Evolutionary conservation across 73 alveolate species (phyloP), one percentile per base, ranked within the genome.

Genomic region (Paramecium primaurelia): DNA sequence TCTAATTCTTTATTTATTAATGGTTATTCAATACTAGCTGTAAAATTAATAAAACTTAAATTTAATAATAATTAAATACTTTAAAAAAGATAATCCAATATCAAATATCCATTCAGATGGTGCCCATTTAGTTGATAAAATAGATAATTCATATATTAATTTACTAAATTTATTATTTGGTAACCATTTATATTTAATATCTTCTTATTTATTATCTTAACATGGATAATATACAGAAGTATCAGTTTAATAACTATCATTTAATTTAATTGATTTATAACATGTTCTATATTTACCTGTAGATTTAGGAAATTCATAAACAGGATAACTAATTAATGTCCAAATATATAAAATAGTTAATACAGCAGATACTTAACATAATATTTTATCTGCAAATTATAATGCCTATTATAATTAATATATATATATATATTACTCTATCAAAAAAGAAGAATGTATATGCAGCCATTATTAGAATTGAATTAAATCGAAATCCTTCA

Each of bases 371-470:
- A 80, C 75, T 80, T 80, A 47, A 80, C 91, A 80, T 8, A 77
- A 40, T 26, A 80, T 49, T 47, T 80, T 80, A 47, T 80, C 77
- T 44, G 91, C 44, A 80, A 45, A 80, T 80, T 80, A 36, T 7
- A 80, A 42, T 20, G 51, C 77, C 88, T 75, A 75, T 36, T 10
- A 36, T 3, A 9, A 18, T 54, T 2, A 16, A 16, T 22, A 49
- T 54, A 6, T 9, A 47, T 9, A 47, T 47, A 16, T 54, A 0
- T 16, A 8, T 7, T 73, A 75, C 68, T 36, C 91, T 40, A 45
- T 80, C 91, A 42, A 80, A 80, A 47, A 42, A 80, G 75, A 80
- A 80, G 16, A 80, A 80, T 80, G 51, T 45, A 80, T 80, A 80
- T 26, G 77, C 75, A 1, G 58, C 47, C 71, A 80, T 44, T 2